These are phyloP conservation scores for Diaporthe caulivora DNA, from an alignment of 2,329 filamentous ascomycete genomes.

Conservation along the genomic window DNA sequence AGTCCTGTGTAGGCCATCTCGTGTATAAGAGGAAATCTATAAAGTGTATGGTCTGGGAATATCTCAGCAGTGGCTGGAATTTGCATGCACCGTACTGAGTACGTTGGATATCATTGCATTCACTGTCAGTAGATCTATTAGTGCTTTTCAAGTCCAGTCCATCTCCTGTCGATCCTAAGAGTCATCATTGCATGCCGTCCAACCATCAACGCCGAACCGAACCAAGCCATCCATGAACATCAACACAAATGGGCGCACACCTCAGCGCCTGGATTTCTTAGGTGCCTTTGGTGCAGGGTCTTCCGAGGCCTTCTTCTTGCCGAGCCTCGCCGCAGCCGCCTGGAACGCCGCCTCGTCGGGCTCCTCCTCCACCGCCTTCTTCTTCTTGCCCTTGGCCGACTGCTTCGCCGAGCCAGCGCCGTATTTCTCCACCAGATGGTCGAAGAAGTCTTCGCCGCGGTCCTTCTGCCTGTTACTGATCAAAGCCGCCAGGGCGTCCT, in stretches of 20 bases:
- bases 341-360: constrained; percentile 72
- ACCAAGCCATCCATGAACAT: background rate
- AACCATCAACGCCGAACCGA: constrained; percentile 32
- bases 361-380: constrained; percentile 69
- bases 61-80: background rate
- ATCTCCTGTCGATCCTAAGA: background rate
- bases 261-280: constrained; percentile 41
- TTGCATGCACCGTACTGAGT: background rate
- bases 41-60: too few relatives aligned
- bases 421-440: constrained; percentile 84
- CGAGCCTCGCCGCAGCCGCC: constrained; percentile 64
- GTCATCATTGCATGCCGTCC: background rate
- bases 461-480: constrained; percentile 79
- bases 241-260: background rate
- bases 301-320: constrained; percentile 48
- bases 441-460: constrained; percentile 73
- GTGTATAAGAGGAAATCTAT: too few relatives aligned
- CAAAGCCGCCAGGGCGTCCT: constrained; percentile 70
- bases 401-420: constrained; percentile 55
- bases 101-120: background rate
- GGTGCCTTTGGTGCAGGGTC: constrained; percentile 34
- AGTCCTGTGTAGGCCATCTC: too few relatives aligned
- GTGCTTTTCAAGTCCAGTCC: background rate
- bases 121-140: background rate
- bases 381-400: constrained; percentile 63